These are phyloP conservation scores for Neoascochyta sp. DNA, from an alignment of 2,329 filamentous ascomycete species.

Conservation along the genomic window DNA sequence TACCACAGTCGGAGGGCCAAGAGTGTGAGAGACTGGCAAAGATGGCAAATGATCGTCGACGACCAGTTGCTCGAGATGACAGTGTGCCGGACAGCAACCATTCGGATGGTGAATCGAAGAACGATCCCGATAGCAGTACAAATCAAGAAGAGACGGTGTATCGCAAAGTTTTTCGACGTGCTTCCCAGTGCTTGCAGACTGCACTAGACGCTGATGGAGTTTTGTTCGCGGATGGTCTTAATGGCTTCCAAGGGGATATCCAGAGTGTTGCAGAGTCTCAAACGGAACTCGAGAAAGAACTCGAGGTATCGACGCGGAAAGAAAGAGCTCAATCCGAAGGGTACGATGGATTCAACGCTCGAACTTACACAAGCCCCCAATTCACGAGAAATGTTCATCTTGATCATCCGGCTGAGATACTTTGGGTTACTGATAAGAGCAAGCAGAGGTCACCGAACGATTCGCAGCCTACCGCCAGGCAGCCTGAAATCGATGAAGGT, in stretches of 20 bases:
- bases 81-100: no score
- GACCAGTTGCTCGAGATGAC: not conserved
- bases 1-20: not conserved
- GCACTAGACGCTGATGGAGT: constrained; percentile 13
- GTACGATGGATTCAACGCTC: not conserved
- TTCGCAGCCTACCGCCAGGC: constrained; percentile 3
- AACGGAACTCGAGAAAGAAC: constrained; percentile 9
- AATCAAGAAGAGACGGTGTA: constrained; percentile 13
- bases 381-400: constrained; percentile 3
- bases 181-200: constrained; percentile 9
- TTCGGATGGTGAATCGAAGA: no score
- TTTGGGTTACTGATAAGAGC: constrained; percentile 4
- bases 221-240: constrained; percentile 13
- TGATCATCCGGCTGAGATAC: constrained; percentile 6
- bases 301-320: not conserved
- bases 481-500: constrained; percentile 10
- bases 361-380: constrained; percentile 7
- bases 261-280: constrained; percentile 11
- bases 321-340: not conserved
- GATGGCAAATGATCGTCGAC: not conserved
- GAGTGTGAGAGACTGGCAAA: constrained; percentile 3
- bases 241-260: constrained; percentile 11
- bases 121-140: no score
- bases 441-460: no score
- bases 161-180: constrained; percentile 12